A percentile compares a stretch with the other conserved stretches of the same genome.
Evolutionary conservation across 768 basidiomycete species (phyloP).

Genomic region (Tulasnella sp.): DNA sequence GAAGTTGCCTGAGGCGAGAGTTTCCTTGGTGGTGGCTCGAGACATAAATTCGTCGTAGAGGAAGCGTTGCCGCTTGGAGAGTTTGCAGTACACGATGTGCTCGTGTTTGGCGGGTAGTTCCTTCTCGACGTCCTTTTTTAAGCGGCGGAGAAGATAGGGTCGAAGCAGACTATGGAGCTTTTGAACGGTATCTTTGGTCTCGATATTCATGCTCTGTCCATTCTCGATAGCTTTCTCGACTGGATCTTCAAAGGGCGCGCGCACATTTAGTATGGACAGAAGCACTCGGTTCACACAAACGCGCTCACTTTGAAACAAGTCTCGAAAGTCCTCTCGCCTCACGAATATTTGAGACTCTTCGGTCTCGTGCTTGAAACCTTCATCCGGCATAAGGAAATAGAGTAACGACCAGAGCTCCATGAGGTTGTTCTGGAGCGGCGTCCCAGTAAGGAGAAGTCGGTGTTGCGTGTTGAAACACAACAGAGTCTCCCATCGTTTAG

Average conservation of each 20-base stretch:
- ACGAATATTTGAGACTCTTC: conserved; percentile 47
- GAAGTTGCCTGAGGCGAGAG: conserved; percentile 64
- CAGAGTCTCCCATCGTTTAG: conserved; percentile 86
- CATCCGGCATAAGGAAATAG: conserved; percentile 36
- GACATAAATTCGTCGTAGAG: conserved; percentile 96
- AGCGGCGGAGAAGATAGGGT: conserved; percentile 34
- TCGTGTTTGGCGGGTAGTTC: conserved; percentile 63
- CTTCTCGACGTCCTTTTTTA: conserved; percentile 36
- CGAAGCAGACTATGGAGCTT: conserved; percentile 51
- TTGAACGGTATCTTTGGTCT: conserved; percentile 72
- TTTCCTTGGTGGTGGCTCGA: conserved; percentile 71
- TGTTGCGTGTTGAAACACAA: conserved; percentile 58
- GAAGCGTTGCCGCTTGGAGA: conserved; percentile 90
- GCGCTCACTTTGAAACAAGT: conserved; percentile 90
- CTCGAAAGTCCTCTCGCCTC: conserved; percentile 84
- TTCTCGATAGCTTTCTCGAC: conserved; percentile 90
- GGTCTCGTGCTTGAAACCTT: conserved; percentile 25
- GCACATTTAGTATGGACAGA: conserved; percentile 1
- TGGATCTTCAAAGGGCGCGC: conserved; percentile 50
- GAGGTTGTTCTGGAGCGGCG: conserved; percentile 43
- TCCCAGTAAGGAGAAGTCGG: conserved; percentile 41
- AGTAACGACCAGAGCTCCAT: conserved; percentile 40
- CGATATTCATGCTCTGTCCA: conserved; percentile 66
- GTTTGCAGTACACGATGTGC: conserved; percentile 76
- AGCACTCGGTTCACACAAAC: background rate